Evolutionary conservation across 1,284 basidiomycete genomes (phyloP).

Genomic region (Waitea zeae): DNA sequence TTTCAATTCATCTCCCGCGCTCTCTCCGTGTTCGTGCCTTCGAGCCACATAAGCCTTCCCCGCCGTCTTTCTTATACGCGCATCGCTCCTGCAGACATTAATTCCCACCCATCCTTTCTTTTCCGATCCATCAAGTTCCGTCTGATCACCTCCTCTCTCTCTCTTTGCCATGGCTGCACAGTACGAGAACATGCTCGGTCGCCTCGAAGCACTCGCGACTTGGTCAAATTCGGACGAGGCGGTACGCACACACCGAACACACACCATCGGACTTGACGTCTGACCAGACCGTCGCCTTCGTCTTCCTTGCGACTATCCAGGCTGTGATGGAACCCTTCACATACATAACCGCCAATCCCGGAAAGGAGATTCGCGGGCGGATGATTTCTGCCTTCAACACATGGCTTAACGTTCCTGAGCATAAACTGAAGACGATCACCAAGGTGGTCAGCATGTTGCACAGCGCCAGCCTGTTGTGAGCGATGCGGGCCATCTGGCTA

Average conservation of each 20-base stretch:
- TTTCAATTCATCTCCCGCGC: too few species aligned
- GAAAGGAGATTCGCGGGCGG: slow-evolving; percentile 83
- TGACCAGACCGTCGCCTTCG: not conserved
- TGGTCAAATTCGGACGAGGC: not conserved
- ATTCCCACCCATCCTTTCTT: too few species aligned
- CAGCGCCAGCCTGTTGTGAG: slow-evolving; percentile 82
- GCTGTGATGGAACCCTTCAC: slow-evolving; percentile 82
- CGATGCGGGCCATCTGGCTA: too few species aligned
- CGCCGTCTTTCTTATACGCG: too few species aligned
- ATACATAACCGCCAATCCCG: slow-evolving; percentile 75
- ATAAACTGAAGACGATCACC: slow-evolving; percentile 59
- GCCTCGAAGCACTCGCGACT: not conserved
- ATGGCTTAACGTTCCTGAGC: slow-evolving; percentile 75
- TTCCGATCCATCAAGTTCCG: too few species aligned
- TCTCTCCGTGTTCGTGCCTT: too few species aligned
- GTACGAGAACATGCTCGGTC: not conserved
- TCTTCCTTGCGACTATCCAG: slow-evolving; percentile 13
- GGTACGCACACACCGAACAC: not conserved
- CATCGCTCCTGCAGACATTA: too few species aligned
- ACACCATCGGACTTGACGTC: not conserved
- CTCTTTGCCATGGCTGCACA: too few species aligned
- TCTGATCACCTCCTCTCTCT: too few species aligned
- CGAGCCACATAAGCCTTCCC: too few species aligned
- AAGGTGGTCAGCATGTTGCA: slow-evolving; percentile 88
- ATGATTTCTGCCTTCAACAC: slow-evolving; percentile 90